These are phyloP conservation scores for Fraxinus excelsior DNA, from an alignment of 257 asterid species.

Conservation along the genomic window DNA sequence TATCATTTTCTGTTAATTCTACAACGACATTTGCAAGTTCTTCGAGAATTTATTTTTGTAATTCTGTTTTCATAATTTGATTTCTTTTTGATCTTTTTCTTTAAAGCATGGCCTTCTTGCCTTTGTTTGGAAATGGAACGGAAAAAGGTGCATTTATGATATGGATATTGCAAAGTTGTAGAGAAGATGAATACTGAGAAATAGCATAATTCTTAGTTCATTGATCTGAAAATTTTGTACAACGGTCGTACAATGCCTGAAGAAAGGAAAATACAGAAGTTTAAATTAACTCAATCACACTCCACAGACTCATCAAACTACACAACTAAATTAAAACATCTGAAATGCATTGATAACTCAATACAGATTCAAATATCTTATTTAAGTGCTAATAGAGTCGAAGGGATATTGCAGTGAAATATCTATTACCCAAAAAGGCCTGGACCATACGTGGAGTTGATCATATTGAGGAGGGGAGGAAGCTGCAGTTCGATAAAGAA, in stretches of 20 bases:
- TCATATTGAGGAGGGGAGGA: not conserved
- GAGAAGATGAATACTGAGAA: no score
- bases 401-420: not conserved
- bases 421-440: not conserved
- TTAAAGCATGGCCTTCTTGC: no score
- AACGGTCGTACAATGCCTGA: not conserved
- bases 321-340: not conserved
- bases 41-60: no score
- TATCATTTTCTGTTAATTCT: no score
- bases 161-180: no score
- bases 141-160: no score
- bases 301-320: not conserved
- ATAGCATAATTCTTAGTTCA: not conserved
- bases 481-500: not conserved
- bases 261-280: not conserved
- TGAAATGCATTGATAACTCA: no score
- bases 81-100: no score
- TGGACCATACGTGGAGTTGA: constrained; percentile 8
- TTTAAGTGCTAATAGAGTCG: not conserved
- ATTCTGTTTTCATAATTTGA: no score
- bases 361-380: not conserved
- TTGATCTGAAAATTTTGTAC: not conserved
- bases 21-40: no score
- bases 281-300: not conserved
- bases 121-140: no score